Evolutionary conservation across 352 stramenopile species (phyloP).

Genomic region (Achlya hypogyna): DNA sequence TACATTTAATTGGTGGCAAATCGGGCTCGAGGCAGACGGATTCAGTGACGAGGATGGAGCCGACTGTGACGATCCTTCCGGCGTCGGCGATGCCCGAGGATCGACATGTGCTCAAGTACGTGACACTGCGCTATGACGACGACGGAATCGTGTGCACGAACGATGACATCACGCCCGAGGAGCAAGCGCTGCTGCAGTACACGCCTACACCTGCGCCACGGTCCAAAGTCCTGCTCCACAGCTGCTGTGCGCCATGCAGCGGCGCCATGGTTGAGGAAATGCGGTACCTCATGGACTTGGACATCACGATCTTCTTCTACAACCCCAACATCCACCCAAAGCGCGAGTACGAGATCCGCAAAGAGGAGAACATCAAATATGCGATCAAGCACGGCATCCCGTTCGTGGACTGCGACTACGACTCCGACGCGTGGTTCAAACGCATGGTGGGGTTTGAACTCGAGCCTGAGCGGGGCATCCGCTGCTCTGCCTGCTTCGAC

Average conservation of each 20-base stretch:
- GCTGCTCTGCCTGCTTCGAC: conserved; percentile 39
- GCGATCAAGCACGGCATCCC: conserved; percentile 29
- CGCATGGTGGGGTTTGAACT: conserved; percentile 37
- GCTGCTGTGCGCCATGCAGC: conserved; percentile 39
- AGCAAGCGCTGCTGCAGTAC: conserved; percentile 9
- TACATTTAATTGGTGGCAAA: too few species aligned
- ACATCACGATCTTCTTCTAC: conserved; percentile 53
- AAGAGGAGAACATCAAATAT: conserved; percentile 34
- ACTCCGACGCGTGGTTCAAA: conserved; percentile 34
- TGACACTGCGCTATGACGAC: conserved; percentile 11
- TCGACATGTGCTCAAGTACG: conserved; percentile 17
- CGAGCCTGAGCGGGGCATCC: conserved; percentile 34
- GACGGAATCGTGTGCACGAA: conserved; percentile 6
- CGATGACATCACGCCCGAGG: conserved; percentile 10
- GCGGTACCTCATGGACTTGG: conserved; percentile 23
- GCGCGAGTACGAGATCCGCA: conserved; percentile 41
- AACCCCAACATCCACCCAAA: conserved; percentile 51
- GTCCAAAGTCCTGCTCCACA: conserved; percentile 33
- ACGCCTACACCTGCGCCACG: conserved; percentile 9
- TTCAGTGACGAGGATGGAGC: not conserved
- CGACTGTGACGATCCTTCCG: not conserved
- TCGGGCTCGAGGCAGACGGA: not conserved
- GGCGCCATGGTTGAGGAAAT: conserved; percentile 55
- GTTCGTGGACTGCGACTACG: conserved; percentile 47
- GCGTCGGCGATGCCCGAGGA: conserved; percentile 12